These are phyloP conservation scores for Kwoniella botswanensis DNA, from an alignment of 768 basidiomycete species.

Conservation along the genomic window DNA sequence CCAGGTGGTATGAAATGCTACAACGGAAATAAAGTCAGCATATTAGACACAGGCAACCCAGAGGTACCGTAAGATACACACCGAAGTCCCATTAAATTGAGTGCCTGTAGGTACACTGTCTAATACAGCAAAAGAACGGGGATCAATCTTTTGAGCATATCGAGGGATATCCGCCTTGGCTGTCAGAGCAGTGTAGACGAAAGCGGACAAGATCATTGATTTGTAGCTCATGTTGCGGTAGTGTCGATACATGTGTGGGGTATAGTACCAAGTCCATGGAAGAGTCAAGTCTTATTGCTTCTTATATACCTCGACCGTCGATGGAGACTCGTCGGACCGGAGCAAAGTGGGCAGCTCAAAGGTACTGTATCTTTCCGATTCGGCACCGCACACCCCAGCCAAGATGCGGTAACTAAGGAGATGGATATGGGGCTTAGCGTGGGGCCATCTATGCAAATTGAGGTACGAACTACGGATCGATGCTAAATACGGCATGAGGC, in stretches of 20 bases:
- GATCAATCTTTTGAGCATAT: conserved; percentile 43
- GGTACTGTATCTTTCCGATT: neutral
- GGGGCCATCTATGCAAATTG: neutral
- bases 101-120: conserved; percentile 33
- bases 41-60: neutral
- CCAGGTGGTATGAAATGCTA: conserved; percentile 66
- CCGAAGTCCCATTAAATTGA: conserved; percentile 32
- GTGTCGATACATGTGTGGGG: neutral
- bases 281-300: too few relatives aligned
- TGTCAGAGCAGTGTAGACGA: neutral
- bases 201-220: neutral
- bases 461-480: neutral
- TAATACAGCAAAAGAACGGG: conserved; percentile 34
- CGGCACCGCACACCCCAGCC: too few relatives aligned
- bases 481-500: neutral
- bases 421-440: neutral
- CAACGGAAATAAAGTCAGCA: neutral
- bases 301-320: neutral
- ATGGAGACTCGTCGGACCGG: neutral
- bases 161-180: conserved; percentile 9
- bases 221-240: neutral
- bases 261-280: neutral
- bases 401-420: neutral
- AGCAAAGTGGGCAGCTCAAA: neutral
- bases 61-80: neutral